Evolutionary conservation across 73 alveolate species (phyloP).

Genomic region (Paramecium biaurelia): DNA sequence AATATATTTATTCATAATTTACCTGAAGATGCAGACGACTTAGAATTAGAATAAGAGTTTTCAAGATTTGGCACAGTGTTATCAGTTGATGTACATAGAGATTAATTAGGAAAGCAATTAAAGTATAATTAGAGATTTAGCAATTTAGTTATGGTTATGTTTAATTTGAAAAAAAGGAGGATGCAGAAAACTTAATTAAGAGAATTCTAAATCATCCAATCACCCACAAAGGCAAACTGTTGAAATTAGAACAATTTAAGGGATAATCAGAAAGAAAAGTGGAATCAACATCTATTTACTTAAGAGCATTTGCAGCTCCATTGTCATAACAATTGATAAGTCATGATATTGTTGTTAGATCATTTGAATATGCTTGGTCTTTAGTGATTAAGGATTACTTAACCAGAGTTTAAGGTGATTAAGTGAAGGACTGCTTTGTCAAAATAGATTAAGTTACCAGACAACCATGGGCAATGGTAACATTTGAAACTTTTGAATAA

Average conservation of each 20-base stretch:
- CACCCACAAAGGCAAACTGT: neutral
- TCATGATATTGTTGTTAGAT: neutral
- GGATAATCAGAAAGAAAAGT: conserved; percentile 26
- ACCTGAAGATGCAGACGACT: conserved; percentile 6
- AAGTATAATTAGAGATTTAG: neutral
- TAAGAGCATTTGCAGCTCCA: conserved; percentile 30
- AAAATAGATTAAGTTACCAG: neutral
- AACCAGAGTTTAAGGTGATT: neutral
- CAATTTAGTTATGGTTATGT: conserved; percentile 19
- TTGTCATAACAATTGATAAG: neutral
- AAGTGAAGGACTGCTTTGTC: conserved; percentile 7
- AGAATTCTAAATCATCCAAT: neutral
- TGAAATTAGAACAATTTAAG: conserved; percentile 3
- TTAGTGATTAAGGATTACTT: neutral
- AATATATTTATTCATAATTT: neutral
- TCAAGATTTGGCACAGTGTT: neutral
- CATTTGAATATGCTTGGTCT: conserved; percentile 4
- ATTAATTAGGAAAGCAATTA: neutral
- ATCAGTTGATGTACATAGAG: conserved; percentile 23
- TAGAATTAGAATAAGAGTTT: conserved; percentile 12
- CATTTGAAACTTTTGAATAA: neutral
- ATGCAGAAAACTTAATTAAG: neutral
- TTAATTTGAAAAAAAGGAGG: neutral
- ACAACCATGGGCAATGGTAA: conserved; percentile 33
- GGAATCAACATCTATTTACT: neutral